Evolutionary conservation across 2,329 filamentous ascomycete genomes (phyloP).

Genomic region (Albophoma yamanashiensis): DNA sequence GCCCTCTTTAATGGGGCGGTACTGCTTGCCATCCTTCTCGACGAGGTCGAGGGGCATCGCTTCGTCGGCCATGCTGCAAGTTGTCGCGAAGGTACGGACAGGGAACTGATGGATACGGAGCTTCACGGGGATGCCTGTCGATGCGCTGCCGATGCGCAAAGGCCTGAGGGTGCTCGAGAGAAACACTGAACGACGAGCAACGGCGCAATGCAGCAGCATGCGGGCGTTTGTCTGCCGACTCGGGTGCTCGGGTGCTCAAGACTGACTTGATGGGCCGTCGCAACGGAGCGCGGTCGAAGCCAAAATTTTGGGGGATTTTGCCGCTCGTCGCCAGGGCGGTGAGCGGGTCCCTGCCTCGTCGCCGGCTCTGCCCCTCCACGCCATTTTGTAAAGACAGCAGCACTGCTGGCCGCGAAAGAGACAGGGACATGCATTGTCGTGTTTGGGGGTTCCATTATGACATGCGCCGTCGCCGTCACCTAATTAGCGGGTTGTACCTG

Average conservation of each 20-base stretch:
- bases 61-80: conserved; percentile 6
- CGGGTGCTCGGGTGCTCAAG: background rate
- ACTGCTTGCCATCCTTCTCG: conserved; percentile 33
- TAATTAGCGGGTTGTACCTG: background rate
- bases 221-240: conserved; percentile 2
- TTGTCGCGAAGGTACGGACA: background rate
- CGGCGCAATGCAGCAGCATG: conserved; percentile 8
- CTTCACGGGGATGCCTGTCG: background rate
- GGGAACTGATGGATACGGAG: background rate
- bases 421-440: background rate
- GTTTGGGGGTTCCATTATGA: background rate
- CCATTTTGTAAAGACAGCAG: no score
- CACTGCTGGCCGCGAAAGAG: background rate
- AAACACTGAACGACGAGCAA: conserved; percentile 8
- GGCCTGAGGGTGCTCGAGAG: conserved; percentile 4
- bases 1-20: conserved; percentile 42
- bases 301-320: conserved; percentile 14
- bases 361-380: background rate
- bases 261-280: background rate
- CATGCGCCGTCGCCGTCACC: no score
- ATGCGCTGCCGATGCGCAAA: background rate
- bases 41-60: conserved; percentile 11
- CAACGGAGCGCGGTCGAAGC: background rate
- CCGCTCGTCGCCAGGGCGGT: conserved; percentile 10
- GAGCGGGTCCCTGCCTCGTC: background rate